Evolutionary conservation across 176 grass and related monocot species (phyloP).

Genomic region (Paspalum vaginatum): DNA sequence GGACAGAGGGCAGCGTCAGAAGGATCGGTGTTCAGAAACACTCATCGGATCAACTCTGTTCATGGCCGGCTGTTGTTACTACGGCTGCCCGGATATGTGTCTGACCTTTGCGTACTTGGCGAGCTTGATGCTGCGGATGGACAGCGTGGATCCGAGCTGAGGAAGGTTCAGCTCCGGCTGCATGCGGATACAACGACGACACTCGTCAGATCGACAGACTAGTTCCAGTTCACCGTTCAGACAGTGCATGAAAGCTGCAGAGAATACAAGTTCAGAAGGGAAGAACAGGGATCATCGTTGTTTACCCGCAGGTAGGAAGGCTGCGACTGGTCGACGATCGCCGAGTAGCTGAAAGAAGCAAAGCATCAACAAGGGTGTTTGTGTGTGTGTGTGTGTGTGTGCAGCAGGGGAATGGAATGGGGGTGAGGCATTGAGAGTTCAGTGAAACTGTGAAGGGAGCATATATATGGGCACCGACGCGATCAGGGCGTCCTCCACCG

Average conservation of each 20-base stretch:
- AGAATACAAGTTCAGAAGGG: neutral
- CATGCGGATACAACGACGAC: conserved; percentile 7
- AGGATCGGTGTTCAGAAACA: neutral
- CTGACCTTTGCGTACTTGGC: conserved; percentile 86
- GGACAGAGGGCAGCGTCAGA: neutral
- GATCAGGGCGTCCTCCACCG: conserved; percentile 86
- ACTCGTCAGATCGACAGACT: neutral
- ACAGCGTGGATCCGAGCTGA: conserved; percentile 53
- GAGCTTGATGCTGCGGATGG: conserved; percentile 76
- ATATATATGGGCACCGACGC: conserved; percentile 47
- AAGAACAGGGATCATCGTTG: neutral
- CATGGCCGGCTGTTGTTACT: too few species aligned
- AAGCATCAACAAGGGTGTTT: neutral
- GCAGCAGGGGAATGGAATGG: too few species aligned
- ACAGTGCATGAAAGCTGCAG: neutral
- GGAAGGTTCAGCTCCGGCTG: conserved; percentile 92
- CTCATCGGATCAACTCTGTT: too few species aligned
- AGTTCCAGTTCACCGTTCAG: neutral
- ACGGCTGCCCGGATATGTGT: rapidly evolving
- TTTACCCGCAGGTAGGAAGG: conserved; percentile 60
- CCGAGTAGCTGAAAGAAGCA: conserved; percentile 71
- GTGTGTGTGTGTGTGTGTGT: neutral
- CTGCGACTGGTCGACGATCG: conserved; percentile 63
- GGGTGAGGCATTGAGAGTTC: too few species aligned
- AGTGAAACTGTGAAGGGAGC: too few species aligned